Percentiles rank a stretch among this genome's conserved stretches.
phyloP scores from a whole-genome alignment of 2,329 filamentous ascomycete species.

The Phialophora expanda region DNA sequence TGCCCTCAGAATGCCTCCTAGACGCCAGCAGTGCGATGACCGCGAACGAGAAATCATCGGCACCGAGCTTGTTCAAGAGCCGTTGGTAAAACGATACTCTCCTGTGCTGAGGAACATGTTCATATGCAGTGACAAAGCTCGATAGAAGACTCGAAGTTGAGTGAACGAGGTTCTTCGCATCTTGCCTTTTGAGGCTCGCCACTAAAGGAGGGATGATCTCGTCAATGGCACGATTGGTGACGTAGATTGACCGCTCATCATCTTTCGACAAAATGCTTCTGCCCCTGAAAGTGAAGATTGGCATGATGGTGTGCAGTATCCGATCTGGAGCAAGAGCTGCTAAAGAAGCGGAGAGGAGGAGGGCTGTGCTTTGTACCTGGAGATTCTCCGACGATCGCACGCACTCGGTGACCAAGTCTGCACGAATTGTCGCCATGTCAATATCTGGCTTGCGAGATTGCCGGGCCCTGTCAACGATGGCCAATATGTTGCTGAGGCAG shows the following conservation, averaged over 20 bases:
- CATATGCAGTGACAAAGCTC: constrained; percentile 94
- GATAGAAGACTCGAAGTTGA: constrained; percentile 88
- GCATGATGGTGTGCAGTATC: constrained; percentile 97
- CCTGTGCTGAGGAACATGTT: constrained; percentile 89
- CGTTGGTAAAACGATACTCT: constrained; percentile 82
- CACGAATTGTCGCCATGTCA: constrained; percentile 78
- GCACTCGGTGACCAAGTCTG: constrained; percentile 90
- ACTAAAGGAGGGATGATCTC: constrained; percentile 92
- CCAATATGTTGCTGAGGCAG: constrained; percentile 78
- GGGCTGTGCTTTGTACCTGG: constrained; percentile 88
- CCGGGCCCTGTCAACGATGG: constrained; percentile 81
- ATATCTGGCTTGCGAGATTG: constrained; percentile 61
- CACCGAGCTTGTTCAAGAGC: constrained; percentile 81
- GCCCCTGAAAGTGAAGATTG: constrained; percentile 98
- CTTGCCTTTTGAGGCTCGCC: constrained; percentile 77
- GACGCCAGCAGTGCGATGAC: constrained; percentile 89
- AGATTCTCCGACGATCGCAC: constrained; percentile 89
- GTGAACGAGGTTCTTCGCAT: constrained; percentile 68
- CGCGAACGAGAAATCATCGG: constrained; percentile 85
- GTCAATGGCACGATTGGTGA: constrained; percentile 91
- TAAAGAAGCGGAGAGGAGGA: constrained; percentile 84
- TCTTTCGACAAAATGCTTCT: constrained; percentile 87
- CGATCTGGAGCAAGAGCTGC: constrained; percentile 87
- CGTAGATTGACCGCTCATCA: constrained; percentile 95
- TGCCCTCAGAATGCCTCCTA: constrained; percentile 78